Conservation (phyloP, 345 rosid genomes). For the Dovyalis caffra region DNA sequence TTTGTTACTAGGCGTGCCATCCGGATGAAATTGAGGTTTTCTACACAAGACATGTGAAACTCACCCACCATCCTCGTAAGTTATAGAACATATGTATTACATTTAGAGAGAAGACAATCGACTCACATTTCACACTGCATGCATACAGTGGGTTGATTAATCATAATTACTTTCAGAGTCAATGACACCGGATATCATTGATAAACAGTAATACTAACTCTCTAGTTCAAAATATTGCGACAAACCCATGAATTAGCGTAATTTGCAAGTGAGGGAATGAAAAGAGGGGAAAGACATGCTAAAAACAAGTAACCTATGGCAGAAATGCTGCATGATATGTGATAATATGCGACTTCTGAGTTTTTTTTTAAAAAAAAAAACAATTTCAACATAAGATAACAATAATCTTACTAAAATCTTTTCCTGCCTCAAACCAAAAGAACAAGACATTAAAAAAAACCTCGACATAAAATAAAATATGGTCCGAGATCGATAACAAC, state of each 20-base stretch:
- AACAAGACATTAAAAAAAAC: no score
- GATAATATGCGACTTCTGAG: neutral
- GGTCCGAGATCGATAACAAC: neutral
- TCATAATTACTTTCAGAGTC: no score
- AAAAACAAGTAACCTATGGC: neutral
- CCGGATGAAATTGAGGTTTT: neutral
- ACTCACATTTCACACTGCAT: no score
- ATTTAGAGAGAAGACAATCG: neutral
- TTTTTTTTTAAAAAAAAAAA: neutral
- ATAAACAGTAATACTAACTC: no score
- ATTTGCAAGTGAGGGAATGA: no score
- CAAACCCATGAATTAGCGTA: no score
- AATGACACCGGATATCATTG: no score
- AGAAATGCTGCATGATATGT: neutral
- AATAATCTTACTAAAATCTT: neutral
- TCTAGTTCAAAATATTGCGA: no score
- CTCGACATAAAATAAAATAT: no score
- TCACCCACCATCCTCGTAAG: neutral
- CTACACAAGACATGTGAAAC: neutral
- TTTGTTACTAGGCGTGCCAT: neutral
- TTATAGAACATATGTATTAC: neutral
- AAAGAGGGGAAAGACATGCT: no score
- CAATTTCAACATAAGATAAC: neutral
- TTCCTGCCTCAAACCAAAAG: neutral
- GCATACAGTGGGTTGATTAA: no score